phyloP scores from a whole-genome alignment of 257 asterid species.

The Capsicum rhomboideum region DNA sequence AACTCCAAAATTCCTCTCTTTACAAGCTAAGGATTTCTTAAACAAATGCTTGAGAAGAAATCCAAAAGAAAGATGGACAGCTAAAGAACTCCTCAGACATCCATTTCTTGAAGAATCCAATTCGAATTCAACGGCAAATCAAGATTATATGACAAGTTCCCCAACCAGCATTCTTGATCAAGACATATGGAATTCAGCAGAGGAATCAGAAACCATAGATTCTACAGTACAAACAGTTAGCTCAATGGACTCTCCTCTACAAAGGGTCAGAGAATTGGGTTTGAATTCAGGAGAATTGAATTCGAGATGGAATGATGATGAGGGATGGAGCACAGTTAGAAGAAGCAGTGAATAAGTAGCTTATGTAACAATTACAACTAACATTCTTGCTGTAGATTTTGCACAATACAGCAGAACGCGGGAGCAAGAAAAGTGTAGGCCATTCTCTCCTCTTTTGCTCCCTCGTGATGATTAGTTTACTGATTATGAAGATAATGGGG shows the following conservation, averaged over 20 bases:
- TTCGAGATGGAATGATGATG: neutral
- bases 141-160: neutral
- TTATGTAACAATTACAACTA: neutral
- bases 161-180: neutral
- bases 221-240: neutral
- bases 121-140: neutral
- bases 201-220: neutral
- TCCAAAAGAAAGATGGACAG: neutral
- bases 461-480: too few relatives aligned
- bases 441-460: neutral
- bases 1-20: neutral
- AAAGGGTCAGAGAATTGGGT: neutral
- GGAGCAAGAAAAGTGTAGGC: neutral
- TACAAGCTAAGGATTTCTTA: neutral
- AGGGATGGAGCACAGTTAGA: neutral
- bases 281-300: neutral
- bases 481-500: too few relatives aligned
- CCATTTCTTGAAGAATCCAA: neutral
- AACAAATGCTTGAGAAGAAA: neutral
- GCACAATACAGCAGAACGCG: neutral
- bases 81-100: neutral
- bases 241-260: neutral
- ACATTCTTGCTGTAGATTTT: neutral
- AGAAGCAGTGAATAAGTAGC: neutral
- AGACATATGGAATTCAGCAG: neutral